Percentiles rank a stretch among this genome's conserved stretches.
phyloP scores from a whole-genome alignment of 768 basidiomycete species.

The Trametopsis cervina region DNA sequence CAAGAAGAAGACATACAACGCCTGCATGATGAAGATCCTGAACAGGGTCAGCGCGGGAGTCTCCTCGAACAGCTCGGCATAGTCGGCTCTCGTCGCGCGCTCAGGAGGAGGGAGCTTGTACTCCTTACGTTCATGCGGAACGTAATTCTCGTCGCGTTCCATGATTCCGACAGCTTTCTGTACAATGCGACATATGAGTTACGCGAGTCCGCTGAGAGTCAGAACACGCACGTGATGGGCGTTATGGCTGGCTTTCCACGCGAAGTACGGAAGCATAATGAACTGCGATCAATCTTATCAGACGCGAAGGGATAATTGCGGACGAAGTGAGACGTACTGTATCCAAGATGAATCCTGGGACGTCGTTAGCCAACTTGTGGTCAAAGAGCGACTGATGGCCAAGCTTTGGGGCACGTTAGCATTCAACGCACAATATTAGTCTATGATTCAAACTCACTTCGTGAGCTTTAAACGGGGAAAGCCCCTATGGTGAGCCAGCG shows the following conservation, averaged over 20 bases:
- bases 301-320: too few relatives aligned
- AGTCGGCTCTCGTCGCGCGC: constrained; percentile 19
- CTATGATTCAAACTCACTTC: constrained; percentile 4
- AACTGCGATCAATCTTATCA: too few relatives aligned
- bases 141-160: constrained; percentile 27
- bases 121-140: constrained; percentile 20
- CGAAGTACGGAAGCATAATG: constrained; percentile 24
- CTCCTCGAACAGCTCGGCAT: constrained; percentile 26
- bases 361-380: constrained; percentile 21
- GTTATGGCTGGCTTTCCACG: constrained; percentile 25
- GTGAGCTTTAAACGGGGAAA: constrained; percentile 4
- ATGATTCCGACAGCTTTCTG: constrained; percentile 24
- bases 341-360: constrained; percentile 23
- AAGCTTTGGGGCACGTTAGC: constrained; percentile 13
- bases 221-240: constrained; percentile 23
- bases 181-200: too few relatives aligned
- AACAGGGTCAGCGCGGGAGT: constrained; percentile 22
- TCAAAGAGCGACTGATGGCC: constrained; percentile 23
- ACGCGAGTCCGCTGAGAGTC: not conserved
- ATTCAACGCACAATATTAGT: not conserved
- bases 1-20: constrained; percentile 14
- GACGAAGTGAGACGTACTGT: too few relatives aligned
- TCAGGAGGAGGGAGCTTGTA: constrained; percentile 21
- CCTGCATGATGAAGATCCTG: constrained; percentile 24
- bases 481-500: constrained; percentile 2